Conservation (phyloP, 1,139 yeast genomes). For the Suhomyces choctaworum region DNA sequence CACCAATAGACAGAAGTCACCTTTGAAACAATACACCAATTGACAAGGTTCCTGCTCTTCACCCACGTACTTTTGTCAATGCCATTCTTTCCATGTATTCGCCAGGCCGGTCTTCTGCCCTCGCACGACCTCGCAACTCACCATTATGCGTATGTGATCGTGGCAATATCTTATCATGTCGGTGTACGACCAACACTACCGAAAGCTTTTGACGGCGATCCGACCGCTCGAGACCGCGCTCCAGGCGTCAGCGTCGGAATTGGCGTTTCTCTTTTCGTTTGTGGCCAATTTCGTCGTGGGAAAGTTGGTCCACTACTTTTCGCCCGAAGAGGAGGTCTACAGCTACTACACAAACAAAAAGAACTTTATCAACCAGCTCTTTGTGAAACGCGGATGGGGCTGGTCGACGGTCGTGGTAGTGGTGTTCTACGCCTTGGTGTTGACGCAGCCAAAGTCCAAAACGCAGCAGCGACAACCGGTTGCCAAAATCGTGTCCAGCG, state of each 20-base stretch:
- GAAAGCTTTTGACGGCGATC: slow-evolving; percentile 7
- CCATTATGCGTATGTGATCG: no score
- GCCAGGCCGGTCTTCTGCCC: no score
- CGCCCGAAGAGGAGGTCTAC: slow-evolving; percentile 40
- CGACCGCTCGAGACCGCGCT: slow-evolving; percentile 11
- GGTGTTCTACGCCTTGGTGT: slow-evolving; percentile 27
- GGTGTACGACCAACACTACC: slow-evolving; percentile 25
- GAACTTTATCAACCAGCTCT: slow-evolving; percentile 65
- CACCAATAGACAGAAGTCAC: no score
- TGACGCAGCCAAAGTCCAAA: not conserved
- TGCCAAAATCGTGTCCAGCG: slow-evolving; percentile 13
- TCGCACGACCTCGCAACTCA: no score
- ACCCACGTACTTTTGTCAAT: no score
- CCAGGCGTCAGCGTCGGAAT: slow-evolving; percentile 23
- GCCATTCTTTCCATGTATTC: no score
- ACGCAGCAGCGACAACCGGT: not conserved
- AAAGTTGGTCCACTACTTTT: slow-evolving; percentile 33
- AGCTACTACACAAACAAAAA: slow-evolving; percentile 63
- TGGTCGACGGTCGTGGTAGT: slow-evolving; percentile 66
- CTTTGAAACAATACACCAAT: no score
- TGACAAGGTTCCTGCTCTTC: no score
- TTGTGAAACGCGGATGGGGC: slow-evolving; percentile 90
- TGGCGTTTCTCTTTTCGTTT: slow-evolving; percentile 31
- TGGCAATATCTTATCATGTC: no score
- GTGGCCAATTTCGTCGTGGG: slow-evolving; percentile 34